Evolutionary conservation across 192 early-diverging fungal species (phyloP).

Genomic region (Entomortierella lignicola): DNA sequence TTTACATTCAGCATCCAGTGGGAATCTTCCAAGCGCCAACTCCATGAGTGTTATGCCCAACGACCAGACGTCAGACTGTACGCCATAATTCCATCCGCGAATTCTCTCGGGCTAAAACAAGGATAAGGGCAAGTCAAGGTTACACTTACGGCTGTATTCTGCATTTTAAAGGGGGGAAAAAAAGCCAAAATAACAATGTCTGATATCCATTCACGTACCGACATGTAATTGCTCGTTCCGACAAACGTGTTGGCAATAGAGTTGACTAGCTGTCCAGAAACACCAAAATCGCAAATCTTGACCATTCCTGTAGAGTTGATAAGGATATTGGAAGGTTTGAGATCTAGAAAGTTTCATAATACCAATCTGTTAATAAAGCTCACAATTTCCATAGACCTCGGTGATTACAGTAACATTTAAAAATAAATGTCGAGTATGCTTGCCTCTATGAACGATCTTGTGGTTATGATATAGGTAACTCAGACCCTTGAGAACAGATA

Average conservation of each 20-base stretch:
- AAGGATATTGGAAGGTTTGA: slow-evolving; percentile 90
- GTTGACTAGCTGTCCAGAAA: slow-evolving; percentile 87
- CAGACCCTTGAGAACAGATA: slow-evolving; percentile 81
- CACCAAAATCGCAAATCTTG: slow-evolving; percentile 92
- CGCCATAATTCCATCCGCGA: slow-evolving; percentile 79
- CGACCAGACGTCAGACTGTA: slow-evolving; percentile 87
- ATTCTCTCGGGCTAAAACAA: slow-evolving; percentile 78
- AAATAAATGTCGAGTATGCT: not conserved
- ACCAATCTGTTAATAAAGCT: not conserved
- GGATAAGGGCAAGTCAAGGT: no score
- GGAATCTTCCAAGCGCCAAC: slow-evolving; percentile 80
- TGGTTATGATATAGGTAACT: slow-evolving; percentile 90
- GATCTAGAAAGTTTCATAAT: slow-evolving; percentile 56
- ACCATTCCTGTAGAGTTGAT: slow-evolving; percentile 83
- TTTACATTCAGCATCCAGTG: slow-evolving; percentile 74
- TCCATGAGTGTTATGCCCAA: slow-evolving; percentile 87
- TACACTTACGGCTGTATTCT: no score
- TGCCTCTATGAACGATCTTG: slow-evolving; percentile 93
- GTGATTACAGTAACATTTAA: no score
- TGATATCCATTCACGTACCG: slow-evolving; percentile 57
- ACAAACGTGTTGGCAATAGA: slow-evolving; percentile 90
- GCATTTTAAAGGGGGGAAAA: no score
- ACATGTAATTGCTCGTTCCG: slow-evolving; percentile 87
- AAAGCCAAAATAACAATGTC: not conserved
- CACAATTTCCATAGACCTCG: no score